Percentiles rank a stretch among this genome's conserved stretches.
Conservation (phyloP, 495 filamentous ascomycete species). For the Beverwykella pulmonaria region DNA sequence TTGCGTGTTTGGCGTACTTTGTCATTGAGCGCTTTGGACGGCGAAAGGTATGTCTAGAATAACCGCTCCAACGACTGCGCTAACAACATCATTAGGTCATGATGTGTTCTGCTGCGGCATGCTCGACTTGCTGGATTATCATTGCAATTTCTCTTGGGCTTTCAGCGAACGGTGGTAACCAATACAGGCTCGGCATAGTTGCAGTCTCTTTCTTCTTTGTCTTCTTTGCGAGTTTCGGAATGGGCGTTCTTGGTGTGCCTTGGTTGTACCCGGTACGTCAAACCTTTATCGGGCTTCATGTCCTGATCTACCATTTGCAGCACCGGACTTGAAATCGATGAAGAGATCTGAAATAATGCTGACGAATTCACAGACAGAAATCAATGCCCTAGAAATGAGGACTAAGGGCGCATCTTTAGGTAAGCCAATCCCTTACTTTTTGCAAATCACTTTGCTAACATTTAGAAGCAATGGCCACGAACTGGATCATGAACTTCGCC, state of each 20-base stretch:
- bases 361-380: constrained; percentile 5
- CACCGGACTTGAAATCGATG: too few species aligned
- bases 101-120: constrained; percentile 41
- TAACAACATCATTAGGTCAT: constrained; percentile 40
- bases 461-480: constrained; percentile 35
- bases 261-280: constrained; percentile 40
- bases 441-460: neutral
- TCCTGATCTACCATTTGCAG: neutral
- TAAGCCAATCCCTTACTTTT: constrained; percentile 14
- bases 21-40: constrained; percentile 43
- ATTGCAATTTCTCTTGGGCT: constrained; percentile 42
- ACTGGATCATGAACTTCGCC: constrained; percentile 36
- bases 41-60: constrained; percentile 14
- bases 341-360: neutral
- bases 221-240: constrained; percentile 42
- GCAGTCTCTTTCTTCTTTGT: constrained; percentile 42
- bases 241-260: constrained; percentile 44
- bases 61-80: constrained; percentile 19
- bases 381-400: constrained; percentile 45
- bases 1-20: constrained; percentile 43
- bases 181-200: constrained; percentile 39
- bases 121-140: constrained; percentile 43
- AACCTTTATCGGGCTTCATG: too few species aligned
- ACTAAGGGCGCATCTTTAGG: constrained; percentile 42
- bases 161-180: constrained; percentile 37